Evolutionary conservation across 164 flowering plant genomes (phyloP).

Genomic region (Houttuynia cordata): DNA sequence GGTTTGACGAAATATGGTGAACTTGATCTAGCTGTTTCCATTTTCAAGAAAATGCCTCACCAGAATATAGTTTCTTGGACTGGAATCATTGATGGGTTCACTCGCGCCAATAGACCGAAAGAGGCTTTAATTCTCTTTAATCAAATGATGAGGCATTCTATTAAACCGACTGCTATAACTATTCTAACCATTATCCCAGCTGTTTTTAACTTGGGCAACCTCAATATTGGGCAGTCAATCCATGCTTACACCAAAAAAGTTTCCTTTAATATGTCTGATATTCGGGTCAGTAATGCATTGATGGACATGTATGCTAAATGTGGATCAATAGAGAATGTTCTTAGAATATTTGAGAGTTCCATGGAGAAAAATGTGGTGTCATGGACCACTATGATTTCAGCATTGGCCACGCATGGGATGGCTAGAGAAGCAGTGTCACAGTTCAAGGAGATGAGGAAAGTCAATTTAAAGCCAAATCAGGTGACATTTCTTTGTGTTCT

Average conservation of each 20-base stretch:
- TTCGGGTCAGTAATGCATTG: conserved; percentile 12
- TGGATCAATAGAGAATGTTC: conserved; percentile 23
- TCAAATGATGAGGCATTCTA: conserved; percentile 9
- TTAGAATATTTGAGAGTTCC: conserved; percentile 9
- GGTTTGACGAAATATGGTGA: conserved; percentile 17
- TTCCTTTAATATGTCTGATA: conserved; percentile 7
- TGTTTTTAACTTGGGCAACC: conserved; percentile 10
- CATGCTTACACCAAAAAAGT: conserved; percentile 9
- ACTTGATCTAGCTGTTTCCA: conserved; percentile 9
- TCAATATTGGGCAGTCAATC: conserved; percentile 6
- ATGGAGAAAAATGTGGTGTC: conserved; percentile 14
- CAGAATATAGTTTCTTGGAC: conserved; percentile 18
- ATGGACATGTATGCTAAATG: conserved; percentile 40
- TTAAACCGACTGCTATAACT: conserved; percentile 14
- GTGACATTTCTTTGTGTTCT: conserved; percentile 18
- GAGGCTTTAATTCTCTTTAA: conserved; percentile 14
- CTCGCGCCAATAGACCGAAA: conserved; percentile 6
- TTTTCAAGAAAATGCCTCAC: conserved; percentile 14
- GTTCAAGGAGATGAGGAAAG: conserved; percentile 14
- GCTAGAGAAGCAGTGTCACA: conserved; percentile 9
- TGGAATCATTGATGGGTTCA: conserved; percentile 21
- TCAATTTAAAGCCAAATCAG: conserved; percentile 12
- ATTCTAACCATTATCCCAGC: conserved; percentile 14
- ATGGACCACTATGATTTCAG: conserved; percentile 19
- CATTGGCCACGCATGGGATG: conserved; percentile 17